phyloP scores from a whole-genome alignment of 768 basidiomycete species.

The Psilocybe cubensis region DNA sequence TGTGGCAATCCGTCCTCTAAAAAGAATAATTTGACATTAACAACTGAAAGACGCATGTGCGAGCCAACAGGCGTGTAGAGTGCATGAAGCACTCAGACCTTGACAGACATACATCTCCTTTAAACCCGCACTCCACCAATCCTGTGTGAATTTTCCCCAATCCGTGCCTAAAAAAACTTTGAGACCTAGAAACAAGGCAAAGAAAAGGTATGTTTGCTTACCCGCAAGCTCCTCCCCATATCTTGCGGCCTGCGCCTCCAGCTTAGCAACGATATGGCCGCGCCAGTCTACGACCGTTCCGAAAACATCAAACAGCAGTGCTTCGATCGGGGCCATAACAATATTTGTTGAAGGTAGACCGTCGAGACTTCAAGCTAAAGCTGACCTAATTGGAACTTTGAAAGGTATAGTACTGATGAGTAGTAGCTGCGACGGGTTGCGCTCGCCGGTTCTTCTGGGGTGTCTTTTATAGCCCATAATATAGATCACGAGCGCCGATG shows the following conservation, averaged over 20 bases:
- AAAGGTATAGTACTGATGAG: too few relatives aligned
- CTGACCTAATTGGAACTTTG: slow-evolving; percentile 29
- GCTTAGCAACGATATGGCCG: slow-evolving; percentile 32
- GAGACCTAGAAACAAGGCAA: neutral
- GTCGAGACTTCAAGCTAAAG: too few relatives aligned
- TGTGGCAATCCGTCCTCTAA: slow-evolving; percentile 41
- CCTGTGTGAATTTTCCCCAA: slow-evolving; percentile 53
- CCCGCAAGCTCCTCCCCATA: slow-evolving; percentile 36
- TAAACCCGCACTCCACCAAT: slow-evolving; percentile 61
- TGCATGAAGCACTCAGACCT: too few relatives aligned
- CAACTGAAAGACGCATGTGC: too few relatives aligned
- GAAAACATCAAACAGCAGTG: slow-evolving; percentile 51
- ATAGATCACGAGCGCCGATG: too few relatives aligned
- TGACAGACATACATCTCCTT: slow-evolving; percentile 39
- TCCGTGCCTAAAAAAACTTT: slow-evolving; percentile 23
- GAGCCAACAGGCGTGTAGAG: too few relatives aligned
- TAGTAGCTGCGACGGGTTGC: too few relatives aligned
- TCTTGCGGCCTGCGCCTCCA: slow-evolving; percentile 31
- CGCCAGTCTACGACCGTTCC: slow-evolving; percentile 58
- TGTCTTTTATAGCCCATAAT: too few relatives aligned
- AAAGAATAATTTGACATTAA: neutral
- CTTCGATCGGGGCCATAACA: slow-evolving; percentile 48
- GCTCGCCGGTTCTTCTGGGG: too few relatives aligned
- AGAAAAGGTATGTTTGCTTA: slow-evolving; percentile 46
- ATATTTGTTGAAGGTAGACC: slow-evolving; percentile 55